phyloP scores from a whole-genome alignment of 2,329 filamentous ascomycete species.

The Hypocreales sp. region DNA sequence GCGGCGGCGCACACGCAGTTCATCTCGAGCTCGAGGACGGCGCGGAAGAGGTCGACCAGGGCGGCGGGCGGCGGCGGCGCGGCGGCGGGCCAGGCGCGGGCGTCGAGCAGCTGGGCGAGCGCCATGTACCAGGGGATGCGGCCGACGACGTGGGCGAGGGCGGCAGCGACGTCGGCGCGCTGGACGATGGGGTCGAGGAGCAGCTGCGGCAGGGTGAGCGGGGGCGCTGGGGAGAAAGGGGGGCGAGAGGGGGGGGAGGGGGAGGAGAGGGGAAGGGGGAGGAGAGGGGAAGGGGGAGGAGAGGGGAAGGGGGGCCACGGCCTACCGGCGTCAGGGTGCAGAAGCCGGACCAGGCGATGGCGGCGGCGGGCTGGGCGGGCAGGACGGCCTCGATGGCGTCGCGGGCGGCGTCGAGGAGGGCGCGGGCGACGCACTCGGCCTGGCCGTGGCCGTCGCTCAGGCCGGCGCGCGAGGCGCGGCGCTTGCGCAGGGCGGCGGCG shows the following conservation, averaged over 20 bases:
- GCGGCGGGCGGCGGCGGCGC: constrained; percentile 8
- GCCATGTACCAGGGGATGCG: constrained; percentile 20
- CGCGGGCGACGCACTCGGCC: constrained; percentile 11
- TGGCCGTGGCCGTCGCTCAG: constrained; percentile 11
- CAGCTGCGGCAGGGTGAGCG: too few relatives aligned
- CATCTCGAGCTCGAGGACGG: constrained; percentile 22
- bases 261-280: too few relatives aligned
- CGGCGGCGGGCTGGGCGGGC: constrained; percentile 12
- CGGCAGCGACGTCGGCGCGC: constrained; percentile 13
- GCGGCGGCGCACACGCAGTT: constrained; percentile 22
- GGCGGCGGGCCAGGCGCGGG: constrained; percentile 9
- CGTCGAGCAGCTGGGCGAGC: constrained; percentile 11
- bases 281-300: not conserved
- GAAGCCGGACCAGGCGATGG: constrained; percentile 19
- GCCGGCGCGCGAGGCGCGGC: constrained; percentile 11
- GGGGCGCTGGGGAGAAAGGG: too few relatives aligned
- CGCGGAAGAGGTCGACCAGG: constrained; percentile 14
- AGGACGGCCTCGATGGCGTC: constrained; percentile 11
- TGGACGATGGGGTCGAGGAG: constrained; percentile 19
- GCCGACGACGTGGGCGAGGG: constrained; percentile 15
- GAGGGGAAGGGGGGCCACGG: not conserved
- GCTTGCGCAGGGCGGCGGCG: constrained; percentile 12
- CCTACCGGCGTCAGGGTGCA: constrained; percentile 21
- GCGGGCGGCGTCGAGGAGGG: constrained; percentile 12
- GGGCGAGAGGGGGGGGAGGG: too few relatives aligned